Evolutionary conservation across 306 rosid species (phyloP).

Genomic region (Styphnolobium japonicum): DNA sequence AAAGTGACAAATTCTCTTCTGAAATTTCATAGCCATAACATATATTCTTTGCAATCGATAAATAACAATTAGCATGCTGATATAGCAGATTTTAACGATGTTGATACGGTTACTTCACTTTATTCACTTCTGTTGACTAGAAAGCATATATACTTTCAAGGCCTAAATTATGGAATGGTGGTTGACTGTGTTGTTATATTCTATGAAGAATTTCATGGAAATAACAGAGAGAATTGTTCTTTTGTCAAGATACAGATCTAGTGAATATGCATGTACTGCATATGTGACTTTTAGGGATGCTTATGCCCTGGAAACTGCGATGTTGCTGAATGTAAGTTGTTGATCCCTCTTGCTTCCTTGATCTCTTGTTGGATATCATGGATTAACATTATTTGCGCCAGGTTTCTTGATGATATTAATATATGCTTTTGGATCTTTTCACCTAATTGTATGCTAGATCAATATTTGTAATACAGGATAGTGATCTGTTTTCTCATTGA

Average conservation of each 20-base stretch:
- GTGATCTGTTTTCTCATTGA: not conserved
- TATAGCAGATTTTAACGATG: not conserved
- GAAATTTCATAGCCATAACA: not conserved
- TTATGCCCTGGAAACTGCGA: conserved; percentile 88
- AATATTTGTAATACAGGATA: not conserved
- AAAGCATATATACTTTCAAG: not conserved
- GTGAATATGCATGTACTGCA: conserved; percentile 58
- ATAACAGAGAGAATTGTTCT: conserved; percentile 22
- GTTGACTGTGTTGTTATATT: not conserved
- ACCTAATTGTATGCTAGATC: not conserved
- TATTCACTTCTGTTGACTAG: not conserved
- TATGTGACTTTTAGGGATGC: conserved; percentile 88
- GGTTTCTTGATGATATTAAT: not conserved
- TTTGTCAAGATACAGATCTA: conserved; percentile 50
- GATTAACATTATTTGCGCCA: not conserved
- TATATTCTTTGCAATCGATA: not conserved
- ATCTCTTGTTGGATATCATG: not conserved
- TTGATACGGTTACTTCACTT: not conserved
- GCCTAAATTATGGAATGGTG: not conserved
- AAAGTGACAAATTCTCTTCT: not conserved
- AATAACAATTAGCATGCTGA: conserved; percentile 14
- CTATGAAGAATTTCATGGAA: conserved; percentile 4
- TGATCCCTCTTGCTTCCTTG: not conserved
- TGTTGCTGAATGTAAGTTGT: conserved; percentile 71
- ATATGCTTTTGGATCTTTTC: not conserved